Evolutionary conservation across 441 rosid species (phyloP).

Genomic region (Gossypium davidsonii): DNA sequence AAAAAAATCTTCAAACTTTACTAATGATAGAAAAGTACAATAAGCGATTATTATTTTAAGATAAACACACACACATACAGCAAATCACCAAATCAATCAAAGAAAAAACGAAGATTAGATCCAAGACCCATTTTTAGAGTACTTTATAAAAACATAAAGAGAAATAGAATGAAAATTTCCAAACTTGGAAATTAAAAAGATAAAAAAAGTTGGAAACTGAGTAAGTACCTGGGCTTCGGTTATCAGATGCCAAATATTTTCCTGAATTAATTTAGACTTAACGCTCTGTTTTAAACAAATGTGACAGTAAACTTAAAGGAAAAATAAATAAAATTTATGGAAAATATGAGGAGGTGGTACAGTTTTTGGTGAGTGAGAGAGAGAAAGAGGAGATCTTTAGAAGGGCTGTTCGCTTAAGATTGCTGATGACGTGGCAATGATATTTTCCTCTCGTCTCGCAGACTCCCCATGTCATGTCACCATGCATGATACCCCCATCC

Average conservation of each 20-base stretch:
- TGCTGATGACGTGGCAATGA: conserved; percentile 71
- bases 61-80: background rate
- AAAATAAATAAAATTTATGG: background rate
- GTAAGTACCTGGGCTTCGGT: conserved; percentile 13
- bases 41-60: too few species aligned
- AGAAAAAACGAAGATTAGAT: background rate
- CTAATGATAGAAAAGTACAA: too few species aligned
- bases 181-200: background rate
- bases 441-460: conserved; percentile 50
- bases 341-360: conserved; percentile 12
- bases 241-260: conserved; percentile 1
- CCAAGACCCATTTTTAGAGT: background rate
- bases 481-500: background rate
- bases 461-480: conserved; percentile 31
- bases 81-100: background rate
- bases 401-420: conserved; percentile 41
- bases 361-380: conserved; percentile 10
- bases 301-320: background rate
- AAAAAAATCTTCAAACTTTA: too few species aligned
- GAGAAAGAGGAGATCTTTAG: conserved; percentile 51
- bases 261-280: conserved; percentile 11
- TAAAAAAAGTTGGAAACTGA: background rate
- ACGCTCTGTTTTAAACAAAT: background rate
- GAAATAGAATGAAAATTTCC: background rate
- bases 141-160: background rate